Base-by-base conservation (phyloP, 768 basidiomycete species). In the Roridomyces roridus region DNA sequence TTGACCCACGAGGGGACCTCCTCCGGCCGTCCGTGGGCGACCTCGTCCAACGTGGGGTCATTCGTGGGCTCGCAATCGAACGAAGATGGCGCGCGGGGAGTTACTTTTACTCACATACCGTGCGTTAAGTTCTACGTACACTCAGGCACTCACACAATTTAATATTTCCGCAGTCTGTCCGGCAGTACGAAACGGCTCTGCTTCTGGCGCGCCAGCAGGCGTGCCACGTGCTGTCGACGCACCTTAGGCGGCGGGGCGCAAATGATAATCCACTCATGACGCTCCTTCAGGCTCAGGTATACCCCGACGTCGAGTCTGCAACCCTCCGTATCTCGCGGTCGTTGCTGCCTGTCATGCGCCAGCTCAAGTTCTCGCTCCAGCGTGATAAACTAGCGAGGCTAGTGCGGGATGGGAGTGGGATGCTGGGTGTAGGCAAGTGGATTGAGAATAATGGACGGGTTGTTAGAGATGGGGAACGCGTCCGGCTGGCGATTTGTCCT, bases 291-390 rank as follows among this genome's bases (percentile, higher is more conserved):
- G 74, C 77, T 0, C 84, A 81, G 43, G 77, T 88, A 39, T 74
- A 87, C 29, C 88, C 88, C 0, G 87, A 89, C 64, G 73, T 85
- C 29, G 86, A 88, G 60, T 83, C 81, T 3, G 84, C 85, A 6
- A 83, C 81, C 0, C 71, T 77, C 5, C 74, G 71, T 18, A 72
- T 91, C 45, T 86, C 86, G 1, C 83, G 86, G 25, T 77, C 80
- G 8, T 77, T 92, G 23, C 71, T 90, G 5, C 87, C 89, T 14
- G 75, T 82, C 21, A 77, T 91, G 65, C 85, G 82, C 53, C 76
- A 82, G 66, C 77, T 91, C 57, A 91, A 90, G 68, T 91, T 88
- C 88, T 85, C 81, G 35, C 69, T 89, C 44, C 84, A 85, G 65
- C 77, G 79, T 12, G 90, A 91, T 65, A 77, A 75, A 43, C 73